A percentile compares a stretch with the other conserved stretches of the same genome.
phyloP scores from a whole-genome alignment of 2,329 filamentous ascomycete species.

The Coniosporium uncinatum region DNA sequence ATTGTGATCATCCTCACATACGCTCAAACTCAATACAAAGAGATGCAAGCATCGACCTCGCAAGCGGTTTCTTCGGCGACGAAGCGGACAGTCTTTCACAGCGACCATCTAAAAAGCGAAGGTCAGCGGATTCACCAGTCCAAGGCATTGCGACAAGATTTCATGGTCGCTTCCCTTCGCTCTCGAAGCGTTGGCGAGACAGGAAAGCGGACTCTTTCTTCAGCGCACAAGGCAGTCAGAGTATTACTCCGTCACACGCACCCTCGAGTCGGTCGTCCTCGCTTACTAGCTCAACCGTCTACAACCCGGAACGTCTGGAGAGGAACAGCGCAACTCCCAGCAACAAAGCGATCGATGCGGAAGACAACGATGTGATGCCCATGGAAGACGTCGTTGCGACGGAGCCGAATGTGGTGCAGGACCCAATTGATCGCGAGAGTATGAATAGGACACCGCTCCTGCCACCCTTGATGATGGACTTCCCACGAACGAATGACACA shows the following conservation, averaged over 20 bases:
- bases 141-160: constrained; percentile 58
- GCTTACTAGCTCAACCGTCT: constrained; percentile 58
- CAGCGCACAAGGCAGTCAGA: not conserved
- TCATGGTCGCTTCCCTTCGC: constrained; percentile 51
- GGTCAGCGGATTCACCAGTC: constrained; percentile 54
- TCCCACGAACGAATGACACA: constrained; percentile 39
- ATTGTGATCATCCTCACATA: not conserved
- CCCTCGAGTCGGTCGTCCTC: constrained; percentile 76
- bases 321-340: too few species aligned
- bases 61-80: constrained; percentile 58
- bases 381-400: not conserved
- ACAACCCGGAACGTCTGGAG: too few species aligned
- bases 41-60: constrained; percentile 36
- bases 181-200: constrained; percentile 49
- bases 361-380: too few species aligned
- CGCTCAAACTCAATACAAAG: not conserved
- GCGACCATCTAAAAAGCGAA: constrained; percentile 48
- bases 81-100: constrained; percentile 45
- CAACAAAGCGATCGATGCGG: too few species aligned
- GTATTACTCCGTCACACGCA: constrained; percentile 45
- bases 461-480: constrained; percentile 69
- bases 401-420: constrained; percentile 24
- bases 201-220: constrained; percentile 30
- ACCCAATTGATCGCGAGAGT: constrained; percentile 46
- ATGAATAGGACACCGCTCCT: constrained; percentile 79